A percentile compares a stretch with the other conserved stretches of the same genome.
Conservation (phyloP, 345 rosid genomes). For the Arabis alpina region DNA sequence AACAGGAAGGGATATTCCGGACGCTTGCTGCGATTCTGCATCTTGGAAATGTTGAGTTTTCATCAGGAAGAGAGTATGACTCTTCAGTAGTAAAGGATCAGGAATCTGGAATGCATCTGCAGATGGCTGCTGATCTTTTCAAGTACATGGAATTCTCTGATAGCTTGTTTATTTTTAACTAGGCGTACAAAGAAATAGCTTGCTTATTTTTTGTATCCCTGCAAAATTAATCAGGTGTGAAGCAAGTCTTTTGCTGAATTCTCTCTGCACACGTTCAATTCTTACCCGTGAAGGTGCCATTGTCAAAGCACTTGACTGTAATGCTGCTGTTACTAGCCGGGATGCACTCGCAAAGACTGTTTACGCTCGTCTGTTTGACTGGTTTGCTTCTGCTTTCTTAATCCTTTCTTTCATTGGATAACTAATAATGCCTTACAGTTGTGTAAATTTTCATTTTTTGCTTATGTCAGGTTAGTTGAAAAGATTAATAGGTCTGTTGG, state of each 20-base stretch:
- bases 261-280: constrained; percentile 87
- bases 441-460: constrained; percentile 26
- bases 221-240: constrained; percentile 70
- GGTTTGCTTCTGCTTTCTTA: constrained; percentile 55
- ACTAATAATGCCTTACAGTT: constrained; percentile 21
- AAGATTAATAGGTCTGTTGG: constrained; percentile 93
- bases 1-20: constrained; percentile 92
- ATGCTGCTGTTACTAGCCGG: constrained; percentile 93
- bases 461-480: constrained; percentile 78
- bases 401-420: constrained; percentile 18
- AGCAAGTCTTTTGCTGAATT: constrained; percentile 70
- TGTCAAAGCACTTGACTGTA: constrained; percentile 84
- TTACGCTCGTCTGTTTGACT: constrained; percentile 91
- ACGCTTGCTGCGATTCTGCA: constrained; percentile 95
- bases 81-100: constrained; percentile 83
- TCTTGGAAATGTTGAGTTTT: constrained; percentile 93
- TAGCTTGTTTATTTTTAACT: background rate
- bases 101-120: constrained; percentile 79
- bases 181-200: constrained; percentile 5
- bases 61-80: constrained; percentile 94
- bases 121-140: constrained; percentile 90
- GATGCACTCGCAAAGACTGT: constrained; percentile 97
- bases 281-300: constrained; percentile 96
- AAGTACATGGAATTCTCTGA: constrained; percentile 53
- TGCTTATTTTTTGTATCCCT: constrained; percentile 30